phyloP scores from a whole-genome alignment of 2,329 filamentous ascomycete genomes.

The Clonostachys solani region DNA sequence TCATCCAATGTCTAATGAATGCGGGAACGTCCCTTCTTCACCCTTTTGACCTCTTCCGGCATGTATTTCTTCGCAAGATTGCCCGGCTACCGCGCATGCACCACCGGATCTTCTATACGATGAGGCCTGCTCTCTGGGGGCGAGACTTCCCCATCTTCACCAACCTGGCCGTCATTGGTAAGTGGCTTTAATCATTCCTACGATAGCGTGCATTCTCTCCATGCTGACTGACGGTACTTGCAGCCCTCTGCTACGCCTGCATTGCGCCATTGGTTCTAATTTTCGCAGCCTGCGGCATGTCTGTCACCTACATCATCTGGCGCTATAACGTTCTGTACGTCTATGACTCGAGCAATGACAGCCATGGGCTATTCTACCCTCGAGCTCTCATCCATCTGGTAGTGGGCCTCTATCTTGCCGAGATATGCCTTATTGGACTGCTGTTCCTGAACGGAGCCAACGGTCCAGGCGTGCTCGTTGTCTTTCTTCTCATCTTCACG shows the following conservation, averaged over 20 bases:
- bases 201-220: slow-evolving; percentile 19
- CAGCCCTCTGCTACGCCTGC: slow-evolving; percentile 72
- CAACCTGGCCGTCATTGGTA: slow-evolving; percentile 69
- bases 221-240: slow-evolving; percentile 18
- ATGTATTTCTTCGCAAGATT: slow-evolving; percentile 61
- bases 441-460: slow-evolving; percentile 67
- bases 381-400: slow-evolving; percentile 84
- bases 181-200: not conserved
- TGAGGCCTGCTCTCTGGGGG: slow-evolving; percentile 77
- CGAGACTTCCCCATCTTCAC: slow-evolving; percentile 78
- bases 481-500: slow-evolving; percentile 71
- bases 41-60: slow-evolving; percentile 53
- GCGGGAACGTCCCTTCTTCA: slow-evolving; percentile 73
- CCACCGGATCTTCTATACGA: slow-evolving; percentile 71
- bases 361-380: slow-evolving; percentile 82
- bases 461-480: slow-evolving; percentile 71
- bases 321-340: slow-evolving; percentile 90
- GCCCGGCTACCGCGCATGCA: slow-evolving; percentile 77
- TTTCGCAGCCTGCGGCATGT: slow-evolving; percentile 76
- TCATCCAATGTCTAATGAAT: slow-evolving; percentile 83
- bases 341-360: slow-evolving; percentile 76
- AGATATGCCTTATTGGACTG: slow-evolving; percentile 80
- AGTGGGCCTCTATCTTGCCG: slow-evolving; percentile 76
- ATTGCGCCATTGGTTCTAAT: slow-evolving; percentile 82
- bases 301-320: slow-evolving; percentile 81